phyloP scores from a whole-genome alignment of 768 basidiomycete genomes.

The Crepidotus variabilis region DNA sequence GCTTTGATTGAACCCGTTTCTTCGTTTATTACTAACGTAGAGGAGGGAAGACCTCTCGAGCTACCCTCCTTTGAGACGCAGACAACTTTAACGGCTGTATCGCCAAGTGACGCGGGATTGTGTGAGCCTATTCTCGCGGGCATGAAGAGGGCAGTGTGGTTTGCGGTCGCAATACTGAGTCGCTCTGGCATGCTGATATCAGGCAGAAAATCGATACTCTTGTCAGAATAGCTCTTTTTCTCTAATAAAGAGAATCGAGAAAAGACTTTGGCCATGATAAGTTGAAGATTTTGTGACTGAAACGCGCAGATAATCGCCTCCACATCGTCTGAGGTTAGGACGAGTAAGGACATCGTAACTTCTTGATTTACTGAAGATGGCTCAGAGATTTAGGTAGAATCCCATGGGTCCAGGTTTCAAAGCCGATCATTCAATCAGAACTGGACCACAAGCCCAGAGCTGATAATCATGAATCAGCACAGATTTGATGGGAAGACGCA shows the following conservation, averaged over 20 bases:
- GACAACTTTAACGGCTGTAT: conserved; percentile 78
- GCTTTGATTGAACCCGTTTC: conserved; percentile 64
- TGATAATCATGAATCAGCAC: no score
- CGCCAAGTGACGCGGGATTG: conserved; percentile 16
- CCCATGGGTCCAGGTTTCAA: no score
- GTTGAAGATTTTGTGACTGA: conserved; percentile 40
- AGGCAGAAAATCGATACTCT: not conserved
- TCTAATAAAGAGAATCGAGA: conserved; percentile 26
- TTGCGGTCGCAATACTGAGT: conserved; percentile 44
- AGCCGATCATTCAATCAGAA: no score
- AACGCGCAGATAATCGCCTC: conserved; percentile 42
- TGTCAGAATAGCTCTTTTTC: conserved; percentile 3
- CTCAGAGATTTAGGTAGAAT: no score
- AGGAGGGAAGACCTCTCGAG: conserved; percentile 62
- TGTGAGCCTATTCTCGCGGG: conserved; percentile 55
- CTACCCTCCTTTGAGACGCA: conserved; percentile 52
- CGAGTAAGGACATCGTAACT: conserved; percentile 42
- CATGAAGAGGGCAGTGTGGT: conserved; percentile 78
- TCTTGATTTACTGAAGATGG: not conserved
- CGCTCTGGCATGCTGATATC: conserved; percentile 53
- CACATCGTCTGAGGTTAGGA: conserved; percentile 64
- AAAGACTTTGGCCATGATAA: conserved; percentile 60
- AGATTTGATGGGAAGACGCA: no score
- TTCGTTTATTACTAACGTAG: conserved; percentile 76
- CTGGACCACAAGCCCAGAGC: no score